Conservation (phyloP, 352 stramenopile genomes). For the Globisporangium orthogonon region DNA sequence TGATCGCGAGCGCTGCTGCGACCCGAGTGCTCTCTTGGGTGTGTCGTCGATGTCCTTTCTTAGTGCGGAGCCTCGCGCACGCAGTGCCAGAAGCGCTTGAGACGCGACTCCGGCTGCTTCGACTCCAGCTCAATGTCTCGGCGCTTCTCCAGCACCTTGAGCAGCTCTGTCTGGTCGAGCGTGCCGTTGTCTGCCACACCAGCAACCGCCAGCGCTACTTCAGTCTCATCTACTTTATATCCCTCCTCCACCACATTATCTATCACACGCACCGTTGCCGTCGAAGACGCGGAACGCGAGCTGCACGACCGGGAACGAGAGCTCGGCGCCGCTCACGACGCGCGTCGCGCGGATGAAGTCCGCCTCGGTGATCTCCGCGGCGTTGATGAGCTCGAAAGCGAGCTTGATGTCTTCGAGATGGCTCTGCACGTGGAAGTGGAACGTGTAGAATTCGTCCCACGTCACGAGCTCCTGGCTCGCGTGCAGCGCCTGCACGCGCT, state of each 20-base stretch:
- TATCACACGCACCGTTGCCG: slow-evolving; percentile 31
- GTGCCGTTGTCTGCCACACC: slow-evolving; percentile 42
- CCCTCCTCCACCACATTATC: not conserved
- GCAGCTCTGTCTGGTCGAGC: slow-evolving; percentile 55
- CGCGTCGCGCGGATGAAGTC: slow-evolving; percentile 66
- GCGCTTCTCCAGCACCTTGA: slow-evolving; percentile 64
- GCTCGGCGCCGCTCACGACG: slow-evolving; percentile 57
- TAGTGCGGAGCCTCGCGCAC: slow-evolving; percentile 4
- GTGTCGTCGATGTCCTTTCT: too few relatives aligned
- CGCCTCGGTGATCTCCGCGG: slow-evolving; percentile 62
- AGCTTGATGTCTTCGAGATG: slow-evolving; percentile 69
- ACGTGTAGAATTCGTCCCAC: slow-evolving; percentile 68
- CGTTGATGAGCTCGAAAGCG: slow-evolving; percentile 56
- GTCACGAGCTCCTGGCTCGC: slow-evolving; percentile 58
- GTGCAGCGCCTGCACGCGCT: slow-evolving; percentile 50
- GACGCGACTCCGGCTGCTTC: slow-evolving; percentile 9
- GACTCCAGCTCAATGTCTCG: slow-evolving; percentile 46
- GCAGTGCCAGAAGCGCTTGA: slow-evolving; percentile 17
- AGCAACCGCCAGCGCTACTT: too few relatives aligned
- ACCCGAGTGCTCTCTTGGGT: slow-evolving; percentile 3
- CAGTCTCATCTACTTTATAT: not conserved
- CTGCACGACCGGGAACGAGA: slow-evolving; percentile 62
- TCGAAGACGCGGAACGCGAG: slow-evolving; percentile 76
- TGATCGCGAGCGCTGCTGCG: too few relatives aligned
- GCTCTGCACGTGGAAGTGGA: slow-evolving; percentile 70